phyloP scores from a whole-genome alignment of 495 filamentous ascomycete species.

The Penicillium cataractarum region DNA sequence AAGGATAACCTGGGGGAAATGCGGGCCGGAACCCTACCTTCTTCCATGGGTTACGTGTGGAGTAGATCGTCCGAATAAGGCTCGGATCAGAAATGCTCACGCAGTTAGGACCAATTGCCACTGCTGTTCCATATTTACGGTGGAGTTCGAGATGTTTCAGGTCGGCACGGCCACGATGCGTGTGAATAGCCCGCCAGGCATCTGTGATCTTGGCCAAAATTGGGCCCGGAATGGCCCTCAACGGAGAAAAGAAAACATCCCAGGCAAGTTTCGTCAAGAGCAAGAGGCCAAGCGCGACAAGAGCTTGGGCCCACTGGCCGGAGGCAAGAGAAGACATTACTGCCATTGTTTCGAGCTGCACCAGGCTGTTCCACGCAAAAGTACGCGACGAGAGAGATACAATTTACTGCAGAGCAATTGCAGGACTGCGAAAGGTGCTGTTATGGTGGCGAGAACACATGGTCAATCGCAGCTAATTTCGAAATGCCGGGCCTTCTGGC shows the following conservation, averaged over 20 bases:
- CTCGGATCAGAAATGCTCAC: conserved; percentile 53
- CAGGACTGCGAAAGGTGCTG: background rate
- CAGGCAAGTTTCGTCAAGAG: conserved; percentile 17
- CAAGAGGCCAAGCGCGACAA: conserved; percentile 15
- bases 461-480: background rate
- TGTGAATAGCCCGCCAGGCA: conserved; percentile 39
- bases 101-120: conserved; percentile 59
- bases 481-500: background rate
- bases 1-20: background rate
- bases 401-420: background rate
- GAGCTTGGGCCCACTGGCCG: conserved; percentile 15
- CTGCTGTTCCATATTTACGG: conserved; percentile 54
- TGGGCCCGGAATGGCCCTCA: conserved; percentile 49
- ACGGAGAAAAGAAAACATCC: conserved; percentile 19
- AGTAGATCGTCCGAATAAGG: conserved; percentile 51
- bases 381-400: background rate
- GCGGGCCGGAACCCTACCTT: conserved; percentile 21
- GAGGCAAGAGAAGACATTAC: conserved; percentile 1
- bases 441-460: background rate
- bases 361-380: background rate
- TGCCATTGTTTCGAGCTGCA: conserved; percentile 9
- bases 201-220: conserved; percentile 45
- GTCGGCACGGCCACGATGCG: conserved; percentile 21
- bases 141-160: conserved; percentile 42
- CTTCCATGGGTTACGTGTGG: conserved; percentile 31